These are phyloP conservation scores for Tulasnella sp. DNA, from an alignment of 768 basidiomycete genomes.

Conservation along the genomic window DNA sequence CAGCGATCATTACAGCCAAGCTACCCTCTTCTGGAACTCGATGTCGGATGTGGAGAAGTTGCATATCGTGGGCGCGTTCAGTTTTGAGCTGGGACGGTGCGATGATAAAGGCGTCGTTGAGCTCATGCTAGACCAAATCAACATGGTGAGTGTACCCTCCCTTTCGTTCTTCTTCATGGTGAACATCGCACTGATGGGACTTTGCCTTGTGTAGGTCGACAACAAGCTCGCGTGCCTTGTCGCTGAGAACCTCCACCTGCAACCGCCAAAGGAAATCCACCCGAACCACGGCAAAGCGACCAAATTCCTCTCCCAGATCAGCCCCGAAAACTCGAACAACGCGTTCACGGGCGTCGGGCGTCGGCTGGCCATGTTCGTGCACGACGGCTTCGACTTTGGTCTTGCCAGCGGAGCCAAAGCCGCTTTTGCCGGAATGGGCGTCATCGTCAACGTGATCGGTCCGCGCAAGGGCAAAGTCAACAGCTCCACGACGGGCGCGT, in stretches of 20 bases:
- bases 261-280: constrained; percentile 54
- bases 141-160: constrained; percentile 39
- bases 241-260: constrained; percentile 66
- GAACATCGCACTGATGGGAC: neutral
- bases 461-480: constrained; percentile 63
- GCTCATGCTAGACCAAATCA: constrained; percentile 67
- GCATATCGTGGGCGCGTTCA: constrained; percentile 71
- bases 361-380: constrained; percentile 70
- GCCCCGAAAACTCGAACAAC: constrained; percentile 34
- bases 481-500: constrained; percentile 42
- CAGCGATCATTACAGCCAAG: constrained; percentile 74
- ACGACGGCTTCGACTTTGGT: constrained; percentile 69
- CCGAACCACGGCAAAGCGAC: constrained; percentile 57
- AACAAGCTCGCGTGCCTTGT: constrained; percentile 70
- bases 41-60: constrained; percentile 65
- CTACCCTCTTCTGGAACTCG: constrained; percentile 84
- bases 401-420: constrained; percentile 64
- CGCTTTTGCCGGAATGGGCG: constrained; percentile 56
- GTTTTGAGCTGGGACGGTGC: constrained; percentile 85
- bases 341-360: constrained; percentile 56
- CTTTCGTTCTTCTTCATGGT: no score
- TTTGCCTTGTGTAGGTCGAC: constrained; percentile 55
- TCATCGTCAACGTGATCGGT: constrained; percentile 67
- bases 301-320: constrained; percentile 31
- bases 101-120: constrained; percentile 73